Evolutionary conservation across 768 basidiomycete species (phyloP), one percentile per base, ranked within the genome.

Genomic region (Coprinellus micaceus): DNA sequence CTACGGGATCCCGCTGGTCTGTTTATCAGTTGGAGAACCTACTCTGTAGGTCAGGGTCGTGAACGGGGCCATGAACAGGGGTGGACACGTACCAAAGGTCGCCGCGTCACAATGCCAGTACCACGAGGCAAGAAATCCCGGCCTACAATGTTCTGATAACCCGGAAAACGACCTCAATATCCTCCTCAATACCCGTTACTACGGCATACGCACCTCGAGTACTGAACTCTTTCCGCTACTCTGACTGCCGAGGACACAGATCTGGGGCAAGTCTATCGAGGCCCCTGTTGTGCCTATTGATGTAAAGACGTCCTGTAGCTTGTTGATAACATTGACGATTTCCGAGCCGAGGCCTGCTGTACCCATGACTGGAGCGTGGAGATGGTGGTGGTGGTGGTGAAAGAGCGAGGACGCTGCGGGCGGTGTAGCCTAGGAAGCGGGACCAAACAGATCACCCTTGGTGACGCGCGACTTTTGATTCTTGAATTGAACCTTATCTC

Each of bases 121-220:
- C 97, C 97, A 80, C 97, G 91, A 73, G 97, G 97, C 68, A 99
- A 71, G 80, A 99, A 99, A 73, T 99, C 97, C 63, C 96, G 85
- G 57, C 97, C 97, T 54, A 98, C 95, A 62, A 98, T 94, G 75
- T 98, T 97, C 94, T 96, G 63, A 25, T 49, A 48, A 46, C 54
- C 45, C 6, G 56, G 29, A 44, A 40, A 22, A 53, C 11, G 11
- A 40, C 54, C n/a, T n/a, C n/a, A n/a, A n/a, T n/a, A n/a, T n/a
- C n/a, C n/a, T n/a, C n/a, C n/a, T n/a, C n/a, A n/a, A n/a, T n/a
- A n/a, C n/a, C n/a, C n/a, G n/a, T n/a, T n/a, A n/a, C 25, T 17
- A 50, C 25, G 50, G 19, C 33, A 21, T 44, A 61, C 80, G 57
- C 62, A 91, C 91, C 86, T 94, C 91, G 40, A 94, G 81, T 50